Evolutionary conservation across 495 filamentous ascomycete species (phyloP).

Genomic region (Paragyromitra xinjiangensis): DNA sequence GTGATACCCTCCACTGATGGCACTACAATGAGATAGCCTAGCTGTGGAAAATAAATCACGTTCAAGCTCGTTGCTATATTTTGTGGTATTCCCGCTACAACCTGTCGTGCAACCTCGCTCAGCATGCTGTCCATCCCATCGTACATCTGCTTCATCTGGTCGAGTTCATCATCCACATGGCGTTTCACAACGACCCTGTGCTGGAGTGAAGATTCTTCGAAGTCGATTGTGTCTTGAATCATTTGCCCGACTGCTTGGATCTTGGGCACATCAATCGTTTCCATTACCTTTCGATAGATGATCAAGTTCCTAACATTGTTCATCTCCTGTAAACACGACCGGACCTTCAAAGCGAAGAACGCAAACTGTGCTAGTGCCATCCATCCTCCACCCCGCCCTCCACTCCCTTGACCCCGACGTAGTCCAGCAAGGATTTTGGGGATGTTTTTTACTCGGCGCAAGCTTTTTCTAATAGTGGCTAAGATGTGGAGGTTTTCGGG

Average conservation of each 20-base stretch:
- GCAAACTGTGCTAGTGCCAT: conserved; percentile 64
- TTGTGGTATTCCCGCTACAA: conserved; percentile 71
- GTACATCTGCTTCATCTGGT: conserved; percentile 78
- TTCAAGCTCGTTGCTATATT: conserved; percentile 71
- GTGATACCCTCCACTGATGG: conserved; percentile 52
- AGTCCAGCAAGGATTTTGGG: conserved; percentile 53
- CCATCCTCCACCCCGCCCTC: conserved; percentile 52
- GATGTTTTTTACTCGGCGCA: conserved; percentile 83
- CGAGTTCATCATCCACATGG: conserved; percentile 78
- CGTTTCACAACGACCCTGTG: conserved; percentile 76
- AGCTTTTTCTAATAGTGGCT: conserved; percentile 67
- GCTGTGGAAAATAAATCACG: conserved; percentile 86
- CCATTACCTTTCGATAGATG: conserved; percentile 50
- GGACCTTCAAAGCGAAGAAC: conserved; percentile 73
- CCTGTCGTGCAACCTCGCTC: conserved; percentile 68
- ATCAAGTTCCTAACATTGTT: conserved; percentile 62
- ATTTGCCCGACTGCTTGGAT: conserved; percentile 72
- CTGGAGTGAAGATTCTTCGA: conserved; percentile 77
- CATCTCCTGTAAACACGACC: conserved; percentile 71
- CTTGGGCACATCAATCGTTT: conserved; percentile 54
- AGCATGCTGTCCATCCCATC: conserved; percentile 79
- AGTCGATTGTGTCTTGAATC: conserved; percentile 82
- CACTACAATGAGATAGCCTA: conserved; percentile 87
- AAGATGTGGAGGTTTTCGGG: conserved; percentile 72
- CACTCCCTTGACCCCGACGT: conserved; percentile 47